Conservation (phyloP, 768 basidiomycete genomes). For the Sarcodon aspratus region DNA sequence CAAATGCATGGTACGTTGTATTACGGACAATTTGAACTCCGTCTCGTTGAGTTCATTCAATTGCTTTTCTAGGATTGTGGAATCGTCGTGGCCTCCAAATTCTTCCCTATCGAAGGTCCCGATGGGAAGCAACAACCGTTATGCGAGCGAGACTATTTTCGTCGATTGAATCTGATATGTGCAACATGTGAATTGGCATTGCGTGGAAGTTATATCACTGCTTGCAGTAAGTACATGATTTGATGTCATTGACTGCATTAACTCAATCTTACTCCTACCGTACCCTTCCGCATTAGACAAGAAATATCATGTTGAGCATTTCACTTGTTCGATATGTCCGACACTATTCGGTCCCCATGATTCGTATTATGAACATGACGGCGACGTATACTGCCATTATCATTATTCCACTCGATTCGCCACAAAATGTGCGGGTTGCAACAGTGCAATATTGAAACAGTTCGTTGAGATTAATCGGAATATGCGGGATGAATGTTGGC, state of each 20-base stretch:
- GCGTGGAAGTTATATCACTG: slow-evolving; percentile 97
- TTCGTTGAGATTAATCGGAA: slow-evolving; percentile 99
- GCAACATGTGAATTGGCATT: slow-evolving; percentile 91
- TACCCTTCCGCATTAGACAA: slow-evolving; percentile 50
- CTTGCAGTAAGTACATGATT: slow-evolving; percentile 67
- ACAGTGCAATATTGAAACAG: slow-evolving; percentile 95
- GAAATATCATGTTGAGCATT: slow-evolving; percentile 99
- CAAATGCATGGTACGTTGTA: slow-evolving; percentile 77
- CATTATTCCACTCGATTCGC: slow-evolving; percentile 99
- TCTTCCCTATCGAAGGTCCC: slow-evolving; percentile 93
- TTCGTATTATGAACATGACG: slow-evolving; percentile 97
- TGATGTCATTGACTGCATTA: slow-evolving; percentile 2
- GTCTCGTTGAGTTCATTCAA: background rate
- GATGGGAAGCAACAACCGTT: slow-evolving; percentile 86
- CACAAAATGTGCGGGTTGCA: slow-evolving; percentile 96
- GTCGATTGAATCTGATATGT: slow-evolving; percentile 91
- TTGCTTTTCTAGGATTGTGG: slow-evolving; percentile 68
- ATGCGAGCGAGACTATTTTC: slow-evolving; percentile 98
- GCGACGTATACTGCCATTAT: slow-evolving; percentile 97
- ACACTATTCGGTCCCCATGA: slow-evolving; percentile 96
- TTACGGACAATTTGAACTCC: background rate
- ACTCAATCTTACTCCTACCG: background rate
- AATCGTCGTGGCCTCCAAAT: slow-evolving; percentile 93
- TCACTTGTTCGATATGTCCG: slow-evolving; percentile 94
- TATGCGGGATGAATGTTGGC: slow-evolving; percentile 98